These are phyloP conservation scores for Phytophthora palmivora DNA, from an alignment of 352 stramenopile genomes.

Conservation along the genomic window DNA sequence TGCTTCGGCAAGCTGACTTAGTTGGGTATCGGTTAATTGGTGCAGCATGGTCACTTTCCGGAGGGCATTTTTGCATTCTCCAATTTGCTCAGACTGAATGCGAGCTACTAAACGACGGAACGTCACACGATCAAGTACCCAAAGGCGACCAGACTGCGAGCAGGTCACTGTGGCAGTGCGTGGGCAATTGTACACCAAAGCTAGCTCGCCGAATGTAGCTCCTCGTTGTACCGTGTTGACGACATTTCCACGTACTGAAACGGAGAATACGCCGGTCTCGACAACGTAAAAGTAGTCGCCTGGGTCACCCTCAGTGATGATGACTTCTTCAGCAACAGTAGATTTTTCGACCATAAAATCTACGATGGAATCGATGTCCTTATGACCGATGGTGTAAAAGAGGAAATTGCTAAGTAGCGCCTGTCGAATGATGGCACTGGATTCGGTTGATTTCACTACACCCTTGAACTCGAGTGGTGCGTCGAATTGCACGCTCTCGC, in stretches of 20 bases:
- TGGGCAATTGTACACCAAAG: slow-evolving; percentile 96
- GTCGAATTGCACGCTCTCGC: slow-evolving; percentile 74
- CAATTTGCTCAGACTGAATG: slow-evolving; percentile 70
- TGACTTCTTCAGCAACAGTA: slow-evolving; percentile 41
- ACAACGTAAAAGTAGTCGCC: slow-evolving; percentile 87
- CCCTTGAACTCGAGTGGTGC: slow-evolving; percentile 45
- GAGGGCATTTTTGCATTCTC: slow-evolving; percentile 70
- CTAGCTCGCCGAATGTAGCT: slow-evolving; percentile 94
- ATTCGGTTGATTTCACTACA: slow-evolving; percentile 54
- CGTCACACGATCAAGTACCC: slow-evolving; percentile 86
- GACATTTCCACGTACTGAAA: slow-evolving; percentile 84
- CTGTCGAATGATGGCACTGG: slow-evolving; percentile 57
- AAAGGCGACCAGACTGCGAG: slow-evolving; percentile 62
- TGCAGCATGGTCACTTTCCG: slow-evolving; percentile 64
- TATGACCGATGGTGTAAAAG: slow-evolving; percentile 65
- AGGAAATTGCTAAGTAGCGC: slow-evolving; percentile 72
- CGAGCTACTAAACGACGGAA: slow-evolving; percentile 89
- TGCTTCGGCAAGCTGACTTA: slow-evolving; percentile 66
- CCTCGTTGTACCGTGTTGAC: slow-evolving; percentile 79
- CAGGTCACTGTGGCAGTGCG: slow-evolving; percentile 89
- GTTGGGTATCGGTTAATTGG: slow-evolving; percentile 62
- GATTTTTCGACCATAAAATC: slow-evolving; percentile 63
- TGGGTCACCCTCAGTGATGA: slow-evolving; percentile 72
- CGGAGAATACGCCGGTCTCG: slow-evolving; percentile 85
- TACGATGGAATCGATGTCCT: slow-evolving; percentile 60